Evolutionary conservation across 192 early-diverging fungal species (phyloP).

Genomic region (Coemansia sp.): DNA sequence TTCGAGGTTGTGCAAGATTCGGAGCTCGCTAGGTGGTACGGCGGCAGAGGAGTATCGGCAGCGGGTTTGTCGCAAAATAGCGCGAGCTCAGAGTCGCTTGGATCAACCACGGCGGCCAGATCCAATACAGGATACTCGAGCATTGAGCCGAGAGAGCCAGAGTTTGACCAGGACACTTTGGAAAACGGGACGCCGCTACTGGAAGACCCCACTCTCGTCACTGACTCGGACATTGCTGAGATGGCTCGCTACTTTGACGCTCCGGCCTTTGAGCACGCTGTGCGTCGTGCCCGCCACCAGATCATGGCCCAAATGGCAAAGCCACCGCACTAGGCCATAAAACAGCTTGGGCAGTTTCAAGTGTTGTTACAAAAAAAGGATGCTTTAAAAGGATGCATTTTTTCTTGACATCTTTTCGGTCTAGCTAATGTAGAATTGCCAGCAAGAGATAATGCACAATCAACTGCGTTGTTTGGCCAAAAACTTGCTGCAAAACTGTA

Average conservation of each 20-base stretch:
- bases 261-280: constrained; percentile 53
- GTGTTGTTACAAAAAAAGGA: neutral
- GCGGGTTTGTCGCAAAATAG: neutral
- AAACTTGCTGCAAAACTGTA: neutral
- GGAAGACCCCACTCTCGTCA: constrained; percentile 30
- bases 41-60: neutral
- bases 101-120: neutral
- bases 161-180: constrained; percentile 31
- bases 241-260: constrained; percentile 50
- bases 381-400: neutral
- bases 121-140: constrained; percentile 12
- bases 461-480: neutral
- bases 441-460: neutral
- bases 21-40: constrained; percentile 41
- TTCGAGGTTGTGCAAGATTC: constrained; percentile 39
- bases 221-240: constrained; percentile 36
- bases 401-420: too few relatives aligned
- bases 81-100: neutral
- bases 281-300: constrained; percentile 61
- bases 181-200: constrained; percentile 29
- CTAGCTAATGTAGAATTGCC: neutral
- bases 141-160: neutral
- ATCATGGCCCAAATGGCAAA: constrained; percentile 46
- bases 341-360: neutral
- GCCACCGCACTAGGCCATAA: neutral